phyloP scores from a whole-genome alignment of 257 asterid species.

The Primulina eburnea region DNA sequence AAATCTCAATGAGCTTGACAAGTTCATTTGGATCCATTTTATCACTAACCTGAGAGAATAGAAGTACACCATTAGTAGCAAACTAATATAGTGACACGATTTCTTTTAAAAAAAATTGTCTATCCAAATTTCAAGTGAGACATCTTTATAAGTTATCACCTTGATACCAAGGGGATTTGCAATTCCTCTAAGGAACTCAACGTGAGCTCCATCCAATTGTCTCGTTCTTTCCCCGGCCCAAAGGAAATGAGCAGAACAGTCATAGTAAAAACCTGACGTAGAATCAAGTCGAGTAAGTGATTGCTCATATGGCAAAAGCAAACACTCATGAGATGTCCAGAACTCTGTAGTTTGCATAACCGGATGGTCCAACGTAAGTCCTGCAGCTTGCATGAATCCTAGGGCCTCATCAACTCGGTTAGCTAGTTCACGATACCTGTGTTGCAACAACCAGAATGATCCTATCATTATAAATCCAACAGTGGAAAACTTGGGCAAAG shows the following conservation, averaged over 20 bases:
- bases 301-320: conserved; percentile 76
- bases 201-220: conserved; percentile 79
- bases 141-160: conserved; percentile 30
- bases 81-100: neutral
- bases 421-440: conserved; percentile 75
- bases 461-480: neutral
- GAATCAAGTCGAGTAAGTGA: conserved; percentile 75
- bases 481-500: neutral
- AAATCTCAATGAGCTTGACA: conserved; percentile 67
- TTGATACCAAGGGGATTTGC: conserved; percentile 82
- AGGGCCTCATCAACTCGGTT: conserved; percentile 76
- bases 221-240: conserved; percentile 86
- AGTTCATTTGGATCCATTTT: conserved; percentile 76
- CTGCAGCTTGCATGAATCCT: conserved; percentile 83
- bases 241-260: conserved; percentile 73
- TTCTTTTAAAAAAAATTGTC: no score
- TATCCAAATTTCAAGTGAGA: no score
- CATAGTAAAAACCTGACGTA: conserved; percentile 71
- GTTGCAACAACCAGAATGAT: conserved; percentile 18
- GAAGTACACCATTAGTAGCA: conserved; percentile 20
- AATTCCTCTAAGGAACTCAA: conserved; percentile 72
- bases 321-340: conserved; percentile 86
- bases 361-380: conserved; percentile 71
- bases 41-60: conserved; percentile 59
- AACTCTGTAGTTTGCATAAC: conserved; percentile 66